Evolutionary conservation across 73 alveolate species (phyloP).

Genomic region (Blepharisma japonicum): DNA sequence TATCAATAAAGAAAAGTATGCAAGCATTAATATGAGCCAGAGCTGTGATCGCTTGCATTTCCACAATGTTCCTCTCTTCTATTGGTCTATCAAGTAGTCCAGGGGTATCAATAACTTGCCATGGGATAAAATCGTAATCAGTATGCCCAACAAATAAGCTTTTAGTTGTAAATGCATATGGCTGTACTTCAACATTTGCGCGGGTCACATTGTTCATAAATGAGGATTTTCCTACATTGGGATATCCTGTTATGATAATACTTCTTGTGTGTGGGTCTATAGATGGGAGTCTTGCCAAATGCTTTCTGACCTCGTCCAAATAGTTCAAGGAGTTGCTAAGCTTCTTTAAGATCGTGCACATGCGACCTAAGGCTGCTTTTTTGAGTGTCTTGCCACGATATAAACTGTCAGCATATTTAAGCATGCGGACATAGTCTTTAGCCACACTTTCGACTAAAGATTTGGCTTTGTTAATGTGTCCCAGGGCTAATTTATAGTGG

Average conservation of each 20-base stretch:
- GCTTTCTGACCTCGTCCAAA: slow-evolving; percentile 99
- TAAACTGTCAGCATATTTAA: slow-evolving; percentile 98
- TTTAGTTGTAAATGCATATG: slow-evolving; percentile 99
- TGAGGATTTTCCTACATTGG: slow-evolving; percentile 99
- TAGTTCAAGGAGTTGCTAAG: slow-evolving; percentile 93
- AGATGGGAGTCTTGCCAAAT: slow-evolving; percentile 97
- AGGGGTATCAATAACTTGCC: slow-evolving; percentile 99
- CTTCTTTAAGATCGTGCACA: slow-evolving; percentile 97
- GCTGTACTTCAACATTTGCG: slow-evolving; percentile 92
- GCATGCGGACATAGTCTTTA: slow-evolving; percentile 94
- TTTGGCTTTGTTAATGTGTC: slow-evolving; percentile 93
- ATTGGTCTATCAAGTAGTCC: slow-evolving; percentile 98
- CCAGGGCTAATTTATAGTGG: slow-evolving; percentile 99
- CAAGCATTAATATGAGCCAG: slow-evolving; percentile 97
- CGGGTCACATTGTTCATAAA: slow-evolving; percentile 97
- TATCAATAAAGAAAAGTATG: slow-evolving; percentile 96
- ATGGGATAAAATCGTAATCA: slow-evolving; percentile 95
- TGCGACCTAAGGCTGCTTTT: slow-evolving; percentile 96
- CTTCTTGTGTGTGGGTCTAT: slow-evolving; percentile 97
- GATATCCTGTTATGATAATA: slow-evolving; percentile 95
- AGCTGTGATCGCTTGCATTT: slow-evolving; percentile 99
- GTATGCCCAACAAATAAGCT: slow-evolving; percentile 99
- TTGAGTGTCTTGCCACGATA: slow-evolving; percentile 98
- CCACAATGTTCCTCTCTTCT: slow-evolving; percentile 98
- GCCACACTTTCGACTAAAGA: slow-evolving; percentile 85